These are phyloP conservation scores for Candida caryicola DNA, from an alignment of 805 yeast species.

Conservation along the genomic window DNA sequence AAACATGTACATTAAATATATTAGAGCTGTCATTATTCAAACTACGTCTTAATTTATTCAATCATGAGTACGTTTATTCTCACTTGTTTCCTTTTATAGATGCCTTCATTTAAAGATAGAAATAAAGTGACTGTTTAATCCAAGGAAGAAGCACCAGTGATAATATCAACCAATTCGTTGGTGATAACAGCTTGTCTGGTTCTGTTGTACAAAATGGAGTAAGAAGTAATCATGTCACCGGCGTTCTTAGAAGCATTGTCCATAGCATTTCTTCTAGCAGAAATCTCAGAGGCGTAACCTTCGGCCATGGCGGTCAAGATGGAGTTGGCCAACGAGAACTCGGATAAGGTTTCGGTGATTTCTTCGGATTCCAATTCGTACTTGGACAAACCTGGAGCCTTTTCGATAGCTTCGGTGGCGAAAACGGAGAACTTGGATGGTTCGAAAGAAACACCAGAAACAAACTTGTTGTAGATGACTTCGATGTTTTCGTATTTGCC, in stretches of 20 bases:
- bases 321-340: conserved; percentile 87
- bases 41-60: not conserved
- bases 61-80: conserved; percentile 7
- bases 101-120: not conserved
- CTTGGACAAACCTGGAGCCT: conserved; percentile 80
- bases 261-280: conserved; percentile 99
- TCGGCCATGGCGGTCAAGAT: conserved; percentile 91
- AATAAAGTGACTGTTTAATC: conserved; percentile 48
- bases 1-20: not conserved
- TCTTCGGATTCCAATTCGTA: conserved; percentile 71
- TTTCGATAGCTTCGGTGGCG: conserved; percentile 68
- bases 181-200: conserved; percentile 99
- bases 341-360: conserved; percentile 71
- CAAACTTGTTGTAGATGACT: conserved; percentile 83
- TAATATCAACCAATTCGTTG: conserved; percentile 98
- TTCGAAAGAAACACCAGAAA: conserved; percentile 85
- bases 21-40: not conserved
- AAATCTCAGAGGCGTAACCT: conserved; percentile 96
- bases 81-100: not conserved
- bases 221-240: conserved; percentile 95
- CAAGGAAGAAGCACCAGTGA: conserved; percentile 99
- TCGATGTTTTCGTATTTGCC: conserved; percentile 75
- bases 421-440: conserved; percentile 68
- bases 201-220: conserved; percentile 98
- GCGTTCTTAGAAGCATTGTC: conserved; percentile 99